Percentiles rank a stretch among this genome's conserved stretches.
Evolutionary conservation across 257 asterid species (phyloP).

Genomic region (Linderniella brevidens): DNA sequence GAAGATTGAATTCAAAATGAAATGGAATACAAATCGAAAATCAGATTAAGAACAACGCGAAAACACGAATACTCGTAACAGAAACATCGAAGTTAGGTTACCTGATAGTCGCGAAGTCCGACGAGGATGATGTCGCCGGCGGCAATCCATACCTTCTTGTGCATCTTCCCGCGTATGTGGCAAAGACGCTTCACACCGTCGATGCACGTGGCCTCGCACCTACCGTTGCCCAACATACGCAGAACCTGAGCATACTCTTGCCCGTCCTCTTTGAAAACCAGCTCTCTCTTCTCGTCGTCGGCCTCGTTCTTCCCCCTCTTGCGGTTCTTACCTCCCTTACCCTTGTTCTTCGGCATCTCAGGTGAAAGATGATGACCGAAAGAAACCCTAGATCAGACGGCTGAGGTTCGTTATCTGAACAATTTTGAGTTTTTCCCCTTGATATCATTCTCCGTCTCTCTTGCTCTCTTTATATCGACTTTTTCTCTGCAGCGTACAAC

Average conservation of each 20-base stretch:
- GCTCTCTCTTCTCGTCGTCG: constrained; percentile 87
- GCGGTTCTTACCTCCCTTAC: constrained; percentile 94
- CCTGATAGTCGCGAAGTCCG: constrained; percentile 91
- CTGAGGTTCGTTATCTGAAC: not conserved
- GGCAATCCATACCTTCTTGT: constrained; percentile 90
- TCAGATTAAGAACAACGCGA: too few relatives aligned
- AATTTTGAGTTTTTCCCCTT: too few relatives aligned
- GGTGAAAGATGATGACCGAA: constrained; percentile 1
- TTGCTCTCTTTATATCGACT: too few relatives aligned
- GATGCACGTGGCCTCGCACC: constrained; percentile 76
- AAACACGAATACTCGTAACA: too few relatives aligned
- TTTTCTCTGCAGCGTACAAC: too few relatives aligned
- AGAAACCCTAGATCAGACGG: constrained; percentile 28
- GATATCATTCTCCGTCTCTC: too few relatives aligned
- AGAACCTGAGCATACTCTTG: constrained; percentile 87
- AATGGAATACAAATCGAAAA: not conserved
- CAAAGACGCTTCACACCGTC: constrained; percentile 78
- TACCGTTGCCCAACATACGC: constrained; percentile 85
- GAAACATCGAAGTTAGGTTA: not conserved
- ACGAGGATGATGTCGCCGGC: constrained; percentile 91
- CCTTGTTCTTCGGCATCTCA: constrained; percentile 94
- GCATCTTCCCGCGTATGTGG: constrained; percentile 94
- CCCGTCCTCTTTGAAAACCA: constrained; percentile 83
- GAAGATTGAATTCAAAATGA: constrained; percentile 1
- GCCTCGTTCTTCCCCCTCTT: constrained; percentile 95